phyloP scores from a whole-genome alignment of 2,329 filamentous ascomycete species.

The Exophiala dermatitidis region DNA sequence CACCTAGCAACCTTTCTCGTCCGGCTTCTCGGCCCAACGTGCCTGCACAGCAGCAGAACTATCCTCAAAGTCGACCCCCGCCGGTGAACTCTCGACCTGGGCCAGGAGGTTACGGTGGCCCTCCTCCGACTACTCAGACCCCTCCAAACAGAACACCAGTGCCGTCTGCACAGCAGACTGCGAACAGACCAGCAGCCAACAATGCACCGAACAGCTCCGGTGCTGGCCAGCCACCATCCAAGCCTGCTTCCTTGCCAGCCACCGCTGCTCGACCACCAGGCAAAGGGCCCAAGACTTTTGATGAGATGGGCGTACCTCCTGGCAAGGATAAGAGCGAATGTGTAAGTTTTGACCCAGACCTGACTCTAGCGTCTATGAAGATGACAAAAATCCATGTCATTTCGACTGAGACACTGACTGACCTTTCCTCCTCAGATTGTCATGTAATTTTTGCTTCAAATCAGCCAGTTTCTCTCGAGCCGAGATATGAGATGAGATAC shows the following conservation, averaged over 20 bases:
- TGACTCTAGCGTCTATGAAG: not conserved
- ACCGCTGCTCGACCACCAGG: slow-evolving; percentile 33
- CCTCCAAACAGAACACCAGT: slow-evolving; percentile 2
- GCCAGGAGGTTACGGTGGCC: slow-evolving; percentile 8
- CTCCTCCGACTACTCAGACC: slow-evolving; percentile 8
- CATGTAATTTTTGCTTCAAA: not conserved
- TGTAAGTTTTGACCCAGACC: slow-evolving; percentile 50
- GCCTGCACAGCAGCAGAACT: slow-evolving; percentile 11
- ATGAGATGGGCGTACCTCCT: slow-evolving; percentile 92
- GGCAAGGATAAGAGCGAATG: slow-evolving; percentile 82
- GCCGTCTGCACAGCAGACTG: slow-evolving; percentile 2
- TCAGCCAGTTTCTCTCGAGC: not conserved
- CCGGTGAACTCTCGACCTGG: slow-evolving; percentile 9
- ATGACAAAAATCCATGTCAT: no score
- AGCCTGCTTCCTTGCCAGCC: slow-evolving; percentile 36
- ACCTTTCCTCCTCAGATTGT: not conserved
- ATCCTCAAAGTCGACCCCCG: slow-evolving; percentile 13
- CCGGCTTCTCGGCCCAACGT: slow-evolving; percentile 31
- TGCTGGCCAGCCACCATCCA: slow-evolving; percentile 24
- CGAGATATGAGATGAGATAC: not conserved
- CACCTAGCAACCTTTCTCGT: slow-evolving; percentile 29
- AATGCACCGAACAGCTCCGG: slow-evolving; percentile 19
- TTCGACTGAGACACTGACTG: not conserved
- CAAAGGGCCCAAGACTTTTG: slow-evolving; percentile 89
- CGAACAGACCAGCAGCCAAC: slow-evolving; percentile 11